Conservation (phyloP, 805 yeast species). For the Starmerella etchellsii region DNA sequence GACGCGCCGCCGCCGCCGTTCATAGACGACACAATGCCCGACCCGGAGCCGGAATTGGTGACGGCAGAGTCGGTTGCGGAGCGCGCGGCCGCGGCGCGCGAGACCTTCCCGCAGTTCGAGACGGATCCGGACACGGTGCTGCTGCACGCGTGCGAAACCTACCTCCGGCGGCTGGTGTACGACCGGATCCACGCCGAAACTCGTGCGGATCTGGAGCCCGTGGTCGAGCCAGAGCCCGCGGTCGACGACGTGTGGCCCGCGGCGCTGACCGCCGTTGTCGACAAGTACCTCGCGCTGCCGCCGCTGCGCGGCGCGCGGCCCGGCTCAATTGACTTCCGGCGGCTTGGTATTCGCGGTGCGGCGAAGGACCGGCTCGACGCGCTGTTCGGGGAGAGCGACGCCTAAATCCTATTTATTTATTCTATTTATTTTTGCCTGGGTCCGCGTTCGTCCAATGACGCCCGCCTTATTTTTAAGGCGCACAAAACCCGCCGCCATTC, state of each 20-base stretch:
- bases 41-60: conserved; percentile 5
- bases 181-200: conserved; percentile 14
- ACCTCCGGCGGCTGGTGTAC: conserved; percentile 19
- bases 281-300: conserved; percentile 2
- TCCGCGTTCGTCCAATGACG: no score
- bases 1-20: conserved; percentile 18
- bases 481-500: no score
- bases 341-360: conserved; percentile 10
- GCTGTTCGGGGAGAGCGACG: no score
- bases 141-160: conserved; percentile 20
- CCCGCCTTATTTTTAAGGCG: no score
- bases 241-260: conserved; percentile 3
- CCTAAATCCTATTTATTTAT: no score
- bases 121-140: conserved; percentile 6
- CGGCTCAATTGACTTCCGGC: conserved; percentile 6
- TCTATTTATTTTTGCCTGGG: no score
- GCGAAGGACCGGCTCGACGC: conserved; percentile 10
- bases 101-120: not conserved
- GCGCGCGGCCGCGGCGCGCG: not conserved
- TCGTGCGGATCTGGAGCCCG: conserved; percentile 12
- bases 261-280: conserved; percentile 5
- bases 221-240: conserved; percentile 17
- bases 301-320: not conserved
- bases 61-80: not conserved
- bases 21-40: conserved; percentile 11